phyloP scores from a whole-genome alignment of 2,329 filamentous ascomycete species.

The Xylariaceae sp. region DNA sequence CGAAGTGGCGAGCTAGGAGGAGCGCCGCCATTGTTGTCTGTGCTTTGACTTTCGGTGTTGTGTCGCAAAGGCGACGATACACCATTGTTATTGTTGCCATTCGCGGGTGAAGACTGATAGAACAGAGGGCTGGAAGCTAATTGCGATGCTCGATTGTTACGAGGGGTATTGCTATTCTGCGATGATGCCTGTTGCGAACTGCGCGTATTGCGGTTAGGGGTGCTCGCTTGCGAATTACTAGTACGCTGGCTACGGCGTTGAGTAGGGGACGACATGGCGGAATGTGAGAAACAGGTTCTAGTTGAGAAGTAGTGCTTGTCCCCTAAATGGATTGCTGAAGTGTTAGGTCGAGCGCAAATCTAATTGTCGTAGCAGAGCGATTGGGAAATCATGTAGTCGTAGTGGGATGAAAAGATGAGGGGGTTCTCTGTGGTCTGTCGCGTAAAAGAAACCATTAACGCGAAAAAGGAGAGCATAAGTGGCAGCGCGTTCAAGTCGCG shows the following conservation, averaged over 20 bases:
- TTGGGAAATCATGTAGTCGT: not conserved
- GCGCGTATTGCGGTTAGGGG: constrained; percentile 61
- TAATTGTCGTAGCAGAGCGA: too few relatives aligned
- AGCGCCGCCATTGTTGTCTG: constrained; percentile 43
- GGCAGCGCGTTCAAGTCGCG: constrained; percentile 38
- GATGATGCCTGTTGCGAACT: constrained; percentile 52
- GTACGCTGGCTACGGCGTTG: constrained; percentile 60
- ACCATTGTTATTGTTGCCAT: constrained; percentile 44
- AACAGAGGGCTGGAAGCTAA: constrained; percentile 82
- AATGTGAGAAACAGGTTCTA: constrained; percentile 1
- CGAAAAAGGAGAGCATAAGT: constrained; percentile 28
- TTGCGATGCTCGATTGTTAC: constrained; percentile 53
- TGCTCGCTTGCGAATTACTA: constrained; percentile 61
- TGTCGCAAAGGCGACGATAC: constrained; percentile 62
- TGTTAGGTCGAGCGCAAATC: constrained; percentile 1
- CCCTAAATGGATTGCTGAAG: not conserved
- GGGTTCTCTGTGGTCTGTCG: constrained; percentile 19
- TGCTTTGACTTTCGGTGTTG: constrained; percentile 64
- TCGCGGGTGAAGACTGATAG: constrained; percentile 62
- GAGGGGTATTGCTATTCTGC: constrained; percentile 51
- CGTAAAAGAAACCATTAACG: constrained; percentile 37
- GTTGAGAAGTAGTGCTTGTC: not conserved
- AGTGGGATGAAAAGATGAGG: constrained; percentile 9
- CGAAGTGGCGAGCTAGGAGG: constrained; percentile 65
- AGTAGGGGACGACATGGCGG: constrained; percentile 68